Base-by-base conservation (phyloP, 257 asterid species). In the Salvia hispanica region DNA sequence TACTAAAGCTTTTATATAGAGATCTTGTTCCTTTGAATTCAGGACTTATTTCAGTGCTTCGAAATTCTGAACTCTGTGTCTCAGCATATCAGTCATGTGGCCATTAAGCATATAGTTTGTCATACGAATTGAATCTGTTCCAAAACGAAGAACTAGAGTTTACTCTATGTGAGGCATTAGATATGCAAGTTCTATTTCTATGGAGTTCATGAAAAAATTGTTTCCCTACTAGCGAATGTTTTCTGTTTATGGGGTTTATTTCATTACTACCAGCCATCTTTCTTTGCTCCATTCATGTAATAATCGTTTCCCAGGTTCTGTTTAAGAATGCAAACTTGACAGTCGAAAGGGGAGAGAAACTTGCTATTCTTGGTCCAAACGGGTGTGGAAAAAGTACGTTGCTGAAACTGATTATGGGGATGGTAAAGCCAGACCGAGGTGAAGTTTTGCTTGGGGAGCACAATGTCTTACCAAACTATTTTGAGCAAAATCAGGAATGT, bases 351-450 rank as follows among this genome's bases (percentile, higher is more conserved):
- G 96, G 97, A 51, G 99, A 94, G 65, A 94, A 93, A 81, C 78
- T 94, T 9, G 97, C 99, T 52, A 90, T 94, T 77, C 81, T 94
- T 77, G 99, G 99, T 61, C 97, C 99, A 28, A 94, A 94, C 64
- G 99, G 99, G 10, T 94, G 99, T 71, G 99, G 99, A 34, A 93
- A 93, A 75, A 93, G 99, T 73, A 88, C 96, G n/a, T 79, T 93
- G 71, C 95, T 93, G 48, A 88, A 93, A 71, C 82, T 93, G 84
- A 87, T 90, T 60, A 91, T 94, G 97, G 95, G 90, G 74, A 77
- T 87, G 81, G 80, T 79, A 78, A 78, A 75, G 70, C 95, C 97
- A 53, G 68, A 64, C 46, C 31, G 61, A 8, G 99, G 99, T 62
- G 96, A 94, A 69, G 76, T 94, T 69, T 47, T 85, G 65, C 84